Conservation (phyloP, 257 asterid genomes). For the Schizonepeta tenuifolia region DNA sequence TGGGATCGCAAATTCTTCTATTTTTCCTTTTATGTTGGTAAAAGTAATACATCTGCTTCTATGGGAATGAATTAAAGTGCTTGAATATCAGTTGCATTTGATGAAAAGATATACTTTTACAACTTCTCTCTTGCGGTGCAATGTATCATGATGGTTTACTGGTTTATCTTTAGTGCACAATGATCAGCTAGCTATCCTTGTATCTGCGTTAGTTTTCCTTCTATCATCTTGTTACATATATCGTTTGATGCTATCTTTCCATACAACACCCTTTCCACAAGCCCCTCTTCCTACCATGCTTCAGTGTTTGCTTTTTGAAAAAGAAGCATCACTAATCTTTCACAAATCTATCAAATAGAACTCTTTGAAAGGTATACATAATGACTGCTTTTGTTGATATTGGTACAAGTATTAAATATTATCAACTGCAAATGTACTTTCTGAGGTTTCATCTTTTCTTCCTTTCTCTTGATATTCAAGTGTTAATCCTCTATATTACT, state of each 20-base stretch:
- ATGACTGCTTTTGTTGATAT: neutral
- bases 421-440: too few relatives aligned
- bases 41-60: neutral
- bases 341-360: neutral
- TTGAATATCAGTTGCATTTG: neutral
- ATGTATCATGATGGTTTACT: neutral
- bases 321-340: neutral
- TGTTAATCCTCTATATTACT: neutral
- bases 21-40: neutral
- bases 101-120: neutral
- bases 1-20: neutral
- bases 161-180: slow-evolving; percentile 3
- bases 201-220: neutral
- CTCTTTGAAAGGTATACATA: too few relatives aligned
- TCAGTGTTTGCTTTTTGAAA: neutral
- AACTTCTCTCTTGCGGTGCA: neutral
- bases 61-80: neutral
- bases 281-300: neutral
- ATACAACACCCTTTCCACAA: neutral
- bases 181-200: neutral
- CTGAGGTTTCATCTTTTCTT: neutral
- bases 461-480: neutral
- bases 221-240: neutral
- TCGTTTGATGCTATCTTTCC: neutral
- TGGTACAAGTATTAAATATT: too few relatives aligned